Base-by-base conservation (phyloP, 75 land plant species). In the Cupressus sempervirens region DNA sequence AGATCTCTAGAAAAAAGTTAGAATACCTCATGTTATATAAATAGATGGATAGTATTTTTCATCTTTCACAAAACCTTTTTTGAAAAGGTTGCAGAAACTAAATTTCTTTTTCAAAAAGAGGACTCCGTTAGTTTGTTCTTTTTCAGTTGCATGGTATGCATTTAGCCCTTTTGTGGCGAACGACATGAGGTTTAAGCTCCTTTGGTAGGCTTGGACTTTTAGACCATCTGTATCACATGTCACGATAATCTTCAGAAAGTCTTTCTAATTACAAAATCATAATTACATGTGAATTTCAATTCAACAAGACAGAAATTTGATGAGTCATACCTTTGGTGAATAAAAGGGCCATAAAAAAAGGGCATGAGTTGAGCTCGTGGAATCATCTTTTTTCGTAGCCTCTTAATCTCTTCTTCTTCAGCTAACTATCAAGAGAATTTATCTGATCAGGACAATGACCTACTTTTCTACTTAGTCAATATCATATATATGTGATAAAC, bases 361-460 rank as follows among this genome's bases (percentile, higher is more conserved):
- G 99, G 98, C 99, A 98, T 98, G 1, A 96, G 95, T 48, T 96
- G 97, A 77, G 99, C 99, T 84, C 87, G 94, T 20, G 98, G 98
- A 74, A 98, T 93, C 83, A 96, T 92, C 87, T 93, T 95, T 86
- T 88, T 93, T 83, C 98, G 91, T 81, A 98, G 72, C 85, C 93
- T 92, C 83, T 83, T 93, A 30, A 93, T 88, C 85, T 96, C 98
- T 84, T 96, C 99, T 73, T 95, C 95, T 86, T 98, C 99, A 16
- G 86, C 95, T 81, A 95, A 36, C 99, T 98, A 91, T 73, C 58
- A n/a, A 40, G 43, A 4, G 43, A 12, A 41, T 23, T 43, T 77
- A 20, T 41, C 43, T 77, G 81, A 4, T 43, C 81, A 77, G 40
- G 26, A 36, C 23, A 23, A 75, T 75, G 77, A 20, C 18, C 36